Conservation (phyloP, 2,329 filamentous ascomycete genomes). For the Blastomyces silverae region DNA sequence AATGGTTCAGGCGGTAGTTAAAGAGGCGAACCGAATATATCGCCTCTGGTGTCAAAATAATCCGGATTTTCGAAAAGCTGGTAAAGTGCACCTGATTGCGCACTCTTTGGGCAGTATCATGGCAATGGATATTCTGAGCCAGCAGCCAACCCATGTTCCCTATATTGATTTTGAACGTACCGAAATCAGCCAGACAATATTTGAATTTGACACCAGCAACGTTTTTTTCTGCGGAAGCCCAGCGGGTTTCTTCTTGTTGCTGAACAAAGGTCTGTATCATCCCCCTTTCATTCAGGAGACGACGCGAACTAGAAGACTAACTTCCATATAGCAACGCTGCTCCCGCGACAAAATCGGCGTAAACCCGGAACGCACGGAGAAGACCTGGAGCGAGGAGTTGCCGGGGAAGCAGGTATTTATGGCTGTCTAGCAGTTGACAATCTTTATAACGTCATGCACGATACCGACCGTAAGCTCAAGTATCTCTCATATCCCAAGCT, state of each 20-base stretch:
- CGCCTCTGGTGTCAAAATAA: conserved; percentile 92
- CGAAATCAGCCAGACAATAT: conserved; percentile 50
- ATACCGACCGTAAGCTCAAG: conserved; percentile 51
- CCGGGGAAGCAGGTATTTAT: conserved; percentile 72
- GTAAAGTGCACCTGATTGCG: conserved; percentile 83
- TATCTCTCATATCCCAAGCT: not conserved
- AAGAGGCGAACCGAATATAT: conserved; percentile 93
- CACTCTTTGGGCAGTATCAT: conserved; percentile 94
- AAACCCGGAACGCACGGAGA: conserved; percentile 67
- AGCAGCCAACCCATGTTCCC: conserved; percentile 70
- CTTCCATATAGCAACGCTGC: conserved; percentile 47
- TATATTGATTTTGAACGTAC: conserved; percentile 36
- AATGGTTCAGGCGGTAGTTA: conserved; percentile 83
- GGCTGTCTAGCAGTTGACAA: conserved; percentile 93
- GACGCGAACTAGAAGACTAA: conserved; percentile 17
- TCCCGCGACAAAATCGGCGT: conserved; percentile 66
- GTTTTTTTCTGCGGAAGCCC: conserved; percentile 87
- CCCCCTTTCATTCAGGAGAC: not conserved
- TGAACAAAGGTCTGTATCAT: conserved; percentile 55
- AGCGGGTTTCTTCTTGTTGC: conserved; percentile 82
- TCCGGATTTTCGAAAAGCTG: conserved; percentile 69
- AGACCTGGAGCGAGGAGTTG: conserved; percentile 56
- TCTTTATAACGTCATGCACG: conserved; percentile 85
- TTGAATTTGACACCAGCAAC: conserved; percentile 88
- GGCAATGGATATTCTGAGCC: conserved; percentile 83